Evolutionary conservation across 1,284 basidiomycete species (phyloP).

Genomic region (Moesziomyces antarcticus): DNA sequence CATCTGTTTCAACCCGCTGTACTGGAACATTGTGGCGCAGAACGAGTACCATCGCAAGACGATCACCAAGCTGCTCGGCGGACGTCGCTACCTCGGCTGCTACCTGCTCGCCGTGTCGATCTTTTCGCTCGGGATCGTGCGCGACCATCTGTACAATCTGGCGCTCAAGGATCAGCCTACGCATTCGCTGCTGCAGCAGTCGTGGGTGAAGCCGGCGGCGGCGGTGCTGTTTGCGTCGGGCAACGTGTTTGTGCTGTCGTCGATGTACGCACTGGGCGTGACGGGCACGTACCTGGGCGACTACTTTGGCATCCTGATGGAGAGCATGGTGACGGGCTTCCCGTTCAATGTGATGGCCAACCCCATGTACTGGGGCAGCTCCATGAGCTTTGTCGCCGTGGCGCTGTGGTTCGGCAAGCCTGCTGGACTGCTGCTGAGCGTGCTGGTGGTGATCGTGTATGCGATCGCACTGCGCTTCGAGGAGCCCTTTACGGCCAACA

Average conservation of each 20-base stretch:
- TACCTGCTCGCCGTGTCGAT: slow-evolving; percentile 89
- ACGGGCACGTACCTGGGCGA: slow-evolving; percentile 86
- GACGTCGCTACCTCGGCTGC: slow-evolving; percentile 75
- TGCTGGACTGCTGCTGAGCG: slow-evolving; percentile 63
- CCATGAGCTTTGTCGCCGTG: slow-evolving; percentile 63
- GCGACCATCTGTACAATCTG: slow-evolving; percentile 72
- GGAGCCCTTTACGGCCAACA: slow-evolving; percentile 64
- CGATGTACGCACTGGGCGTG: slow-evolving; percentile 89
- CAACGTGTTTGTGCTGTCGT: slow-evolving; percentile 76
- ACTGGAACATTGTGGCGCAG: slow-evolving; percentile 93
- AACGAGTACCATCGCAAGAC: slow-evolving; percentile 73
- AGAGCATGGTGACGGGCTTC: slow-evolving; percentile 80
- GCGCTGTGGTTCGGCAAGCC: slow-evolving; percentile 67
- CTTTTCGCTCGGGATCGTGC: slow-evolving; percentile 47
- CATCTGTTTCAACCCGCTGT: slow-evolving; percentile 83
- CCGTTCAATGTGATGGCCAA: slow-evolving; percentile 93
- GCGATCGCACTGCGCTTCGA: slow-evolving; percentile 62
- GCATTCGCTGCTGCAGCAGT: slow-evolving; percentile 72
- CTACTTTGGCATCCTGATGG: slow-evolving; percentile 99
- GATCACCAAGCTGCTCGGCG: slow-evolving; percentile 62
- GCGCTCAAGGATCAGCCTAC: slow-evolving; percentile 80
- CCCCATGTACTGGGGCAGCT: slow-evolving; percentile 83
- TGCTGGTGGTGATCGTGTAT: slow-evolving; percentile 62
- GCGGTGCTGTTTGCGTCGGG: slow-evolving; percentile 75
- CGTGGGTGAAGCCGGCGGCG: slow-evolving; percentile 75